Evolutionary conservation across 441 rosid genomes (phyloP).

Genomic region (Syzygium malaccense): DNA sequence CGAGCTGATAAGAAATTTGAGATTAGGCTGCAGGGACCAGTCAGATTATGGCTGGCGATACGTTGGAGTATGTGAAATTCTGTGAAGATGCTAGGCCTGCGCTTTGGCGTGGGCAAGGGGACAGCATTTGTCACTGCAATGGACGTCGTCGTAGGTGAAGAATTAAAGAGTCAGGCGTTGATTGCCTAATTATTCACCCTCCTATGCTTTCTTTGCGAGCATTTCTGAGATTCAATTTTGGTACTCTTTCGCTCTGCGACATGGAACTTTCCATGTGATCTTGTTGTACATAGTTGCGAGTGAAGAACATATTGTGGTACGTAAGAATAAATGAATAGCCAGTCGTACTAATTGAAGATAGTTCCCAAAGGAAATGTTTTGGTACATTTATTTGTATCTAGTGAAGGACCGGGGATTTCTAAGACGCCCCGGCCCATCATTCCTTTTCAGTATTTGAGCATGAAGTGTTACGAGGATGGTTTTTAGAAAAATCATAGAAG

Average conservation of each 20-base stretch:
- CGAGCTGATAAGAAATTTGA: conserved; percentile 45
- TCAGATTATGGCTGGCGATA: conserved; percentile 49
- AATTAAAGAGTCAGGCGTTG: neutral
- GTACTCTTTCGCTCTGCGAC: neutral
- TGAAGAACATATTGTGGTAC: neutral
- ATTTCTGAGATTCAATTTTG: neutral
- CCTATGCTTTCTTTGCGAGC: neutral
- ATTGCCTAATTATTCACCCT: neutral
- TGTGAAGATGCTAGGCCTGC: conserved; percentile 82
- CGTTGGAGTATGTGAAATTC: conserved; percentile 61
- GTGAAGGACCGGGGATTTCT: neutral
- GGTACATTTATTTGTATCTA: neutral
- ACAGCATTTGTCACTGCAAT: conserved; percentile 15
- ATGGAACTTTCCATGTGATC: neutral
- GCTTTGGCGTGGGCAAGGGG: conserved; percentile 90
- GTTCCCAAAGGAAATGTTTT: neutral
- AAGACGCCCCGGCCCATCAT: neutral
- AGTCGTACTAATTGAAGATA: neutral
- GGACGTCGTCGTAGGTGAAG: neutral
- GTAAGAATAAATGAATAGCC: too few species aligned
- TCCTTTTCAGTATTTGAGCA: neutral
- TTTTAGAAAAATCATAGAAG: too few species aligned
- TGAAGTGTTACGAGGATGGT: too few species aligned
- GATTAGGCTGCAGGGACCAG: conserved; percentile 44
- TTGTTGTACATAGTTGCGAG: neutral